Evolutionary conservation across 345 rosid genomes (phyloP).

Genomic region (Ceriops decandra): DNA sequence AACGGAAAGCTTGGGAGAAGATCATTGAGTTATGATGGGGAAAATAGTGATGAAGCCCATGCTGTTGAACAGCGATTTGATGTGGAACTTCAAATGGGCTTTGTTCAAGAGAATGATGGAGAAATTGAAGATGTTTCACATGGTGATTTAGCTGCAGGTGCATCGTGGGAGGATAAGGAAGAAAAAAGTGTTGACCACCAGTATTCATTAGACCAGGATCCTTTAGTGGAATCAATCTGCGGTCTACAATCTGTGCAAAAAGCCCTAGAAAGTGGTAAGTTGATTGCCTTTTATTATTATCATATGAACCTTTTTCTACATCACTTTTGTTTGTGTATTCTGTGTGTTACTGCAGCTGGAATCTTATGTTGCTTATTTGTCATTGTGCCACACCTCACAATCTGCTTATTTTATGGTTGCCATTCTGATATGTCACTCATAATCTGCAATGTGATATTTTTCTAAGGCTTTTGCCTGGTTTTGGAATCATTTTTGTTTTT

Average conservation of each 20-base stretch:
- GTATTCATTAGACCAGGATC: constrained; percentile 44
- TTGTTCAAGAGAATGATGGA: constrained; percentile 34
- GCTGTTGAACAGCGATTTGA: constrained; percentile 33
- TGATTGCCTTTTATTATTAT: constrained; percentile 8
- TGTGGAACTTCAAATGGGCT: constrained; percentile 45
- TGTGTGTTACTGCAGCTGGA: background rate
- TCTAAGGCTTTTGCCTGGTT: no score
- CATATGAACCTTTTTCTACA: background rate
- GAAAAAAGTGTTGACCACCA: constrained; percentile 40
- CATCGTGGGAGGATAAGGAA: constrained; percentile 39
- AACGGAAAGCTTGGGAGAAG: constrained; percentile 47
- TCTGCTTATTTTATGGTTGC: no score
- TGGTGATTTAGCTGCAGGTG: constrained; percentile 45
- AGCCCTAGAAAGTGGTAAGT: constrained; percentile 57
- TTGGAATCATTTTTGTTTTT: background rate
- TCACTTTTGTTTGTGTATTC: background rate
- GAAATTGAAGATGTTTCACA: constrained; percentile 37
- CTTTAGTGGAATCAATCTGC: constrained; percentile 44
- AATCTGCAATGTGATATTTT: no score
- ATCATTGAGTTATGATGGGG: constrained; percentile 47
- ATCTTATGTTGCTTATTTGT: background rate
- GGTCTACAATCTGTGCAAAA: constrained; percentile 59
- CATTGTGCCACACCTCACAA: no score
- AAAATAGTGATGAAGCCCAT: constrained; percentile 47
- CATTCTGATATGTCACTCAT: no score